Evolutionary conservation across 306 rosid genomes (phyloP).

Genomic region (Lupinus albus): DNA sequence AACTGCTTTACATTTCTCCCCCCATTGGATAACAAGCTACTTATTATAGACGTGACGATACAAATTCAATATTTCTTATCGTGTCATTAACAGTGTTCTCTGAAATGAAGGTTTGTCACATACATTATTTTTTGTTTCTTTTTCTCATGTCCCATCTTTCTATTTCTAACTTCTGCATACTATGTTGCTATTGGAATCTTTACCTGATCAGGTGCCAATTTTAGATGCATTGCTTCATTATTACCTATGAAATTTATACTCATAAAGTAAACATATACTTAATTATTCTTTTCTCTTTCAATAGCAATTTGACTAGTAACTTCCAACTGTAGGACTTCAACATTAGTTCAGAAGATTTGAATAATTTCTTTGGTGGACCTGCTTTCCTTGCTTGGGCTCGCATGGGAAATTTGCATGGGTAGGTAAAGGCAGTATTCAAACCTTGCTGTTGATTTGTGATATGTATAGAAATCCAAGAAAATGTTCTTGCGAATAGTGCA

Average conservation of each 20-base stretch:
- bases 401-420: constrained; percentile 98
- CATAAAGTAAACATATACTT: background rate
- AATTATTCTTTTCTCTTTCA: constrained; percentile 15
- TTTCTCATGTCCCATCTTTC: background rate
- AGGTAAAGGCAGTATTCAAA: constrained; percentile 48
- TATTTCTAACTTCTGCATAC: constrained; percentile 1
- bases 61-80: constrained; percentile 12
- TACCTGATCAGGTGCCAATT: constrained; percentile 18
- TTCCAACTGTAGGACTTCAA: constrained; percentile 74
- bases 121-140: constrained; percentile 23
- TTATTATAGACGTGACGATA: constrained; percentile 5
- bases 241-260: constrained; percentile 25
- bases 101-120: constrained; percentile 6
- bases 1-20: background rate
- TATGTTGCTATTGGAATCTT: background rate
- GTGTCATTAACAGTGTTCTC: background rate
- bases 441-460: constrained; percentile 5
- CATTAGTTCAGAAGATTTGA: constrained; percentile 62
- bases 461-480: constrained; percentile 19
- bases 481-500: constrained; percentile 21
- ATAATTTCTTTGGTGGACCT: constrained; percentile 91
- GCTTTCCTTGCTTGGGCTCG: constrained; percentile 99
- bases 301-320: constrained; percentile 44
- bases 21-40: background rate
- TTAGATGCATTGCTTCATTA: constrained; percentile 29